A percentile compares a stretch with the other conserved stretches of the same genome.
Conservation (phyloP, 768 basidiomycete species). For the Pleurotus platypus region DNA sequence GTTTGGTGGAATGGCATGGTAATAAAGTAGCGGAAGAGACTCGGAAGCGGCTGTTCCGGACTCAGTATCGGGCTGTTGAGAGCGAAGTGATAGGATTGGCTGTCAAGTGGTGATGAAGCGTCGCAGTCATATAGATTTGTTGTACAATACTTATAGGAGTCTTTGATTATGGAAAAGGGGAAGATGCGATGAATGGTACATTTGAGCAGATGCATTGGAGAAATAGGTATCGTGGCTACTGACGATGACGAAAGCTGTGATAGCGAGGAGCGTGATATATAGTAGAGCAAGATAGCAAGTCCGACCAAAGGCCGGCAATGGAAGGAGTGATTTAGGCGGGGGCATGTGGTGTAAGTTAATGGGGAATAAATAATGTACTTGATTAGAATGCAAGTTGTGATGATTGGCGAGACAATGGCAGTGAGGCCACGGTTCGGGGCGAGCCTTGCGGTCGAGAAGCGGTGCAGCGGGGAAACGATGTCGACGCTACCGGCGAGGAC, state of each 20-base stretch:
- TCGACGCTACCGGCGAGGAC: slow-evolving; percentile 27
- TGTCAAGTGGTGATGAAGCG: slow-evolving; percentile 57
- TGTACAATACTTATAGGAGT: not conserved
- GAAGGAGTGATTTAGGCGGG: not conserved
- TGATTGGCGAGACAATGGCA: not conserved
- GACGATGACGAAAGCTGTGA: slow-evolving; percentile 2
- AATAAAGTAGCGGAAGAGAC: slow-evolving; percentile 40
- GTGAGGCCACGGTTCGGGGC: not conserved
- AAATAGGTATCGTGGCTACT: not conserved
- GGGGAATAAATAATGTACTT: too few species aligned
- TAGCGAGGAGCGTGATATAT: not conserved
- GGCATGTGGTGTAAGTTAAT: not conserved
- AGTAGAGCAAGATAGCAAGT: slow-evolving; percentile 2
- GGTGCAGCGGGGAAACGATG: slow-evolving; percentile 4
- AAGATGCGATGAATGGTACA: not conserved
- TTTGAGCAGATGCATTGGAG: not conserved
- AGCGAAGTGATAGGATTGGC: slow-evolving; percentile 77
- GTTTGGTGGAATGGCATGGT: slow-evolving; percentile 22
- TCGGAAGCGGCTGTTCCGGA: slow-evolving; percentile 58
- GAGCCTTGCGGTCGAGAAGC: not conserved
- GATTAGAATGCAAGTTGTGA: too few species aligned
- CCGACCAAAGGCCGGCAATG: not conserved
- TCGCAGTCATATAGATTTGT: not conserved
- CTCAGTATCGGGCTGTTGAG: slow-evolving; percentile 81
- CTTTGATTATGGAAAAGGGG: not conserved